These are phyloP conservation scores for Fusarium sp. DNA, from an alignment of 2,329 filamentous ascomycete species.

Conservation along the genomic window DNA sequence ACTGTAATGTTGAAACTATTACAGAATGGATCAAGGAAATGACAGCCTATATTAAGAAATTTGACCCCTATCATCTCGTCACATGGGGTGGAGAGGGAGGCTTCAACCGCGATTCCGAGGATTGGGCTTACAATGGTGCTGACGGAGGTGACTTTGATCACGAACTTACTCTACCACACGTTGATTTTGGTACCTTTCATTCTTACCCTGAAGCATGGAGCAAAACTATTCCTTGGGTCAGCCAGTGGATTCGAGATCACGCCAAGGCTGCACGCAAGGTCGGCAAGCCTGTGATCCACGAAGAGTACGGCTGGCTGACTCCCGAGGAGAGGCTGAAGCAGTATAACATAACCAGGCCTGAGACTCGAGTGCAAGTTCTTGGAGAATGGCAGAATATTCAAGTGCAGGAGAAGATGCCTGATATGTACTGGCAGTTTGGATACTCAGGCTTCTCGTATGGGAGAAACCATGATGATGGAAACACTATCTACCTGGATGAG, in stretches of 20 bases:
- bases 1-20: slow-evolving; percentile 67
- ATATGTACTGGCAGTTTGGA: slow-evolving; percentile 68
- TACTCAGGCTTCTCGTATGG: slow-evolving; percentile 64
- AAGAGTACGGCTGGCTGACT: slow-evolving; percentile 59
- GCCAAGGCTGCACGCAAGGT: slow-evolving; percentile 53
- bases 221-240: slow-evolving; percentile 63
- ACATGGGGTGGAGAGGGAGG: slow-evolving; percentile 69
- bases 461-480: slow-evolving; percentile 65
- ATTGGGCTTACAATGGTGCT: slow-evolving; percentile 59
- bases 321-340: slow-evolving; percentile 59
- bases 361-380: slow-evolving; percentile 59
- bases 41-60: slow-evolving; percentile 69
- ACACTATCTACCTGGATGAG: slow-evolving; percentile 66
- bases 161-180: slow-evolving; percentile 56
- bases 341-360: slow-evolving; percentile 53
- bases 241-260: slow-evolving; percentile 67
- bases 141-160: slow-evolving; percentile 67
- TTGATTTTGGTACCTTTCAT: slow-evolving; percentile 68
- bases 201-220: slow-evolving; percentile 68
- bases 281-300: slow-evolving; percentile 64
- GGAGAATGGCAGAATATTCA: slow-evolving; percentile 62
- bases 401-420: slow-evolving; percentile 60
- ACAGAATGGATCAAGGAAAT: slow-evolving; percentile 68
- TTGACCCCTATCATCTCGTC: slow-evolving; percentile 71
- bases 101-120: slow-evolving; percentile 58